Evolutionary conservation across 2,329 filamentous ascomycete genomes (phyloP), one percentile per base, ranked within the genome.

Genomic region (Lecanosticta acicola): DNA sequence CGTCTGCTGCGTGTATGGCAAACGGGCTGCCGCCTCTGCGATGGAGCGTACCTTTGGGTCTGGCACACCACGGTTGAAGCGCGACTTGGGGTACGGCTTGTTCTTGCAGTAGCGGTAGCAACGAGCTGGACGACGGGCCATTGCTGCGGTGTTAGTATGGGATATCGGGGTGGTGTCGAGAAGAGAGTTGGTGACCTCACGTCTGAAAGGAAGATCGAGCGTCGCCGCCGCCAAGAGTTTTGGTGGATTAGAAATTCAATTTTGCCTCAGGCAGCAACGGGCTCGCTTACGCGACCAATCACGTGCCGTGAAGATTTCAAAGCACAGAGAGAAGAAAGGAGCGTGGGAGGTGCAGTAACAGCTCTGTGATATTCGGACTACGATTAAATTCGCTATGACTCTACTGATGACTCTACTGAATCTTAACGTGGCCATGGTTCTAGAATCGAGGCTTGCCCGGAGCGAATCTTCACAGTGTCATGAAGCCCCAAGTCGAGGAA

Each of bases 21-120:
- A n/a, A n/a, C n/a, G n/a, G n/a, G n/a, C n/a, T n/a, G n/a, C n/a
- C n/a, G n/a, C n/a, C n/a, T n/a, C n/a, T n/a, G n/a, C n/a, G n/a
- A n/a, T n/a, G n/a, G n/a, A n/a, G 13, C 38, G 19, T 71, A 96
- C 82, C 76, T 83, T 83, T 59, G 80, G 76, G 71, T 83, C 79
- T 63, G 62, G 63, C 49, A 65, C 63, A 97, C 93, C 93, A 81
- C 93, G 90, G 87, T 98, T 98, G 87, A 97, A 98, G 69, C 93
- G 88, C 67, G 90, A 96, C 86, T 98, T 98, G 67, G 93, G 93
- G 78, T 96, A 97, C 75, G 91, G 88, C 85, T 96, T 96, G 85
- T 97, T 98, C 88, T 98, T 98, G 90, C 93, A 98, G 87, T 98
- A 98, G 72, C 93, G 61, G 60, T 66, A 98, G 81, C 93, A 98